Percentiles rank a stretch among this genome's conserved stretches.
phyloP scores from a whole-genome alignment of 352 stramenopile genomes.

The Phytophthora palmivora region DNA sequence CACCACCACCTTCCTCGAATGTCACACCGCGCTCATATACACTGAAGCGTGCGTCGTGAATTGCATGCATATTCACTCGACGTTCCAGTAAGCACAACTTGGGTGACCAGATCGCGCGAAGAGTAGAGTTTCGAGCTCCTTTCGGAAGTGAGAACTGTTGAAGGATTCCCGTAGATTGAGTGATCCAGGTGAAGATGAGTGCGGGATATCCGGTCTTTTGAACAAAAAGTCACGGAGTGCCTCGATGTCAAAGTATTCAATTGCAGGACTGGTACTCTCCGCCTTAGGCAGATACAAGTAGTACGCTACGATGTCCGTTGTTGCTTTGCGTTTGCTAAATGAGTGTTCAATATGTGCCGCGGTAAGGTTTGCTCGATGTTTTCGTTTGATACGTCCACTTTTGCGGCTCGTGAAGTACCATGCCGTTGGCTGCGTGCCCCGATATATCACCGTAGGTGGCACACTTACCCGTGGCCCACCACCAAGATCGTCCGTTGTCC shows the following conservation, averaged over 20 bases:
- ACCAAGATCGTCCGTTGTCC: slow-evolving; percentile 92
- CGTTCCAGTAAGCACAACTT: slow-evolving; percentile 96
- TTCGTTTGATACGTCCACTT: slow-evolving; percentile 91
- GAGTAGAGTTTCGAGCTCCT: slow-evolving; percentile 87
- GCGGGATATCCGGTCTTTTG: slow-evolving; percentile 81
- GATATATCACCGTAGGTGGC: slow-evolving; percentile 95
- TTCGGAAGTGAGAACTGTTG: slow-evolving; percentile 96
- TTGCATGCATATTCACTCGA: slow-evolving; percentile 88
- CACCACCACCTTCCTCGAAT: slow-evolving; percentile 89
- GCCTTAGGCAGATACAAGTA: slow-evolving; percentile 77
- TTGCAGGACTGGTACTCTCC: slow-evolving; percentile 54
- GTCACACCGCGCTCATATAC: slow-evolving; percentile 95
- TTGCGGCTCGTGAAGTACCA: slow-evolving; percentile 96
- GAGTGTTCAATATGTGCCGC: slow-evolving; percentile 94
- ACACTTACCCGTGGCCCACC: slow-evolving; percentile 88
- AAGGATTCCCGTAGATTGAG: slow-evolving; percentile 89
- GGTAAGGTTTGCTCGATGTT: slow-evolving; percentile 91
- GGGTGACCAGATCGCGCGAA: slow-evolving; percentile 94
- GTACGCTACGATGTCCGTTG: slow-evolving; percentile 92
- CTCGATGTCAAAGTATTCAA: slow-evolving; percentile 94
- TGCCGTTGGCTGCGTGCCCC: slow-evolving; percentile 89
- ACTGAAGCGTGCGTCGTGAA: slow-evolving; percentile 92
- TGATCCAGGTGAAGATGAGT: slow-evolving; percentile 22
- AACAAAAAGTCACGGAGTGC: slow-evolving; percentile 94
- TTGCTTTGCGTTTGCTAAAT: slow-evolving; percentile 88